Conservation (phyloP, 768 basidiomycete species). For the Agaricus subrufescens region DNA sequence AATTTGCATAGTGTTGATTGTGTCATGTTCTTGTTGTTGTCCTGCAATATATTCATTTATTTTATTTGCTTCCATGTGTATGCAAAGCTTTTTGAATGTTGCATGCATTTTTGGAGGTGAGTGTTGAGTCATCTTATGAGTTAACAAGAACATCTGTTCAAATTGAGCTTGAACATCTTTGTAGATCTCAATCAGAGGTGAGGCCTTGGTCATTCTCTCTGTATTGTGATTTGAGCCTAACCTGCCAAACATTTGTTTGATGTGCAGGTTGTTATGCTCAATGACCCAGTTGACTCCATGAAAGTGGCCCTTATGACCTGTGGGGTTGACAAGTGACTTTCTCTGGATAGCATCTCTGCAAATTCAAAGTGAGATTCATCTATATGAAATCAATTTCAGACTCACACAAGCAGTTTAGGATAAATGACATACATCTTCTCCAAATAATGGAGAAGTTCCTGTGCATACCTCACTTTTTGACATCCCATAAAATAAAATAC, state of each 20-base stretch:
- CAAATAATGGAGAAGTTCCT: not conserved
- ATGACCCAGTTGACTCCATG: not conserved
- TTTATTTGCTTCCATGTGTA: too few relatives aligned
- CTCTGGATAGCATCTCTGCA: not conserved
- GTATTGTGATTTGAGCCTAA: too few relatives aligned
- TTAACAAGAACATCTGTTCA: too few relatives aligned
- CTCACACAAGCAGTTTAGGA: not conserved
- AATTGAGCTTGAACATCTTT: too few relatives aligned
- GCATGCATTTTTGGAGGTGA: too few relatives aligned
- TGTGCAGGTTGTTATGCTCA: conserved; percentile 11
- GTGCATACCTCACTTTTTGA: not conserved
- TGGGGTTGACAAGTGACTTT: not conserved
- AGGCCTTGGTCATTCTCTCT: too few relatives aligned
- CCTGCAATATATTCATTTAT: too few relatives aligned
- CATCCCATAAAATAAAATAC: not conserved
- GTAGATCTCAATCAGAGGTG: too few relatives aligned
- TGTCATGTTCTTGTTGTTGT: too few relatives aligned
- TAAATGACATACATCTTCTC: not conserved
- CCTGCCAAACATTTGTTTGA: not conserved
- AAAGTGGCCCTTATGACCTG: not conserved
- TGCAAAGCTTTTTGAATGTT: too few relatives aligned
- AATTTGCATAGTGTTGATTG: too few relatives aligned
- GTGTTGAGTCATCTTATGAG: too few relatives aligned
- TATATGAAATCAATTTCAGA: not conserved
- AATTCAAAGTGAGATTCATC: not conserved